Evolutionary conservation across 176 grass and related monocot genomes (phyloP).

Genomic region (Oryza officinalis): DNA sequence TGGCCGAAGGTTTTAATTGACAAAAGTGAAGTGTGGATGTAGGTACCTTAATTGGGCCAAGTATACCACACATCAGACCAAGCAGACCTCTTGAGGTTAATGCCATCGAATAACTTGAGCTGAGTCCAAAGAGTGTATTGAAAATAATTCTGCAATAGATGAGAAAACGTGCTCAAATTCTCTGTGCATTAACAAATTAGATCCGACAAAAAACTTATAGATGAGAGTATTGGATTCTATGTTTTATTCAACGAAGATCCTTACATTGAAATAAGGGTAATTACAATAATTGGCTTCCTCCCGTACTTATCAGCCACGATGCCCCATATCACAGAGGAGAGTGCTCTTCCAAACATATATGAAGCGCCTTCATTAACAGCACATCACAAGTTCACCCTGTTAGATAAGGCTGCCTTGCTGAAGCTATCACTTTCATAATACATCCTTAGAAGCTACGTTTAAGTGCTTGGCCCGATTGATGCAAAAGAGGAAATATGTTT

Average conservation of each 20-base stretch:
- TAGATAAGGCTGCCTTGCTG: not conserved
- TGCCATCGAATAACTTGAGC: slow-evolving; percentile 74
- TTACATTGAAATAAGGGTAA: slow-evolving; percentile 62
- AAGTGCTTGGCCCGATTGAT: slow-evolving; percentile 10
- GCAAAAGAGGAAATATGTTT: slow-evolving; percentile 10
- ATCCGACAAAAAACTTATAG: not conserved
- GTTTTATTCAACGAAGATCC: slow-evolving; percentile 22
- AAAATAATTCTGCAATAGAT: slow-evolving; percentile 53
- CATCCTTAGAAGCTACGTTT: not conserved
- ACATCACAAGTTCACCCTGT: not conserved
- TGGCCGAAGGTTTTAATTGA: not conserved
- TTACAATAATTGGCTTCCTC: slow-evolving; percentile 64
- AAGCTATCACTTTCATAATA: not conserved
- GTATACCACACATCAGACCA: slow-evolving; percentile 52
- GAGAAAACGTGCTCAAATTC: slow-evolving; percentile 23
- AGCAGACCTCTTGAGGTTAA: slow-evolving; percentile 55
- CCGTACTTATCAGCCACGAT: slow-evolving; percentile 68
- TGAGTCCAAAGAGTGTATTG: slow-evolving; percentile 68
- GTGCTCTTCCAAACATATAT: slow-evolving; percentile 69
- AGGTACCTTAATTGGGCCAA: slow-evolving; percentile 64
- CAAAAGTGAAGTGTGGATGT: not conserved
- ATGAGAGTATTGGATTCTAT: not conserved
- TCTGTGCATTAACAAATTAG: slow-evolving; percentile 12
- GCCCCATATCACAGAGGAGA: slow-evolving; percentile 69
- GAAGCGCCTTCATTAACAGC: slow-evolving; percentile 56